A percentile compares a stretch with the other conserved stretches of the same genome.
phyloP scores from a whole-genome alignment of 2,329 filamentous ascomycete genomes.

The Stylonectria norvegica region DNA sequence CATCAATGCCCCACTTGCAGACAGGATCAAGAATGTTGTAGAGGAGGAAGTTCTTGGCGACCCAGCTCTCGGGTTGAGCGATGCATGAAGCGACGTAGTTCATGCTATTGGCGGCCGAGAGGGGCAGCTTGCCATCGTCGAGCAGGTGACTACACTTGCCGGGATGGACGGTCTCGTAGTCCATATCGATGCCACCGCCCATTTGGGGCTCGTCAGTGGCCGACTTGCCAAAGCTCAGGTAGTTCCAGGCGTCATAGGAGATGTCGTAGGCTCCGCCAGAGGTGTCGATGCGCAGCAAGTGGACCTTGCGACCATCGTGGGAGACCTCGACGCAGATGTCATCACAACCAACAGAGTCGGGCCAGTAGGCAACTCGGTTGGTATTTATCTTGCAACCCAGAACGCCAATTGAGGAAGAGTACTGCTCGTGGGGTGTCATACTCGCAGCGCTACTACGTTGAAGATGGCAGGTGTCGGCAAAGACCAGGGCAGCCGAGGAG shows the following conservation, averaged over 20 bases:
- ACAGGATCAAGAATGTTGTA: slow-evolving; percentile 52
- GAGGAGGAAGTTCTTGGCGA: slow-evolving; percentile 50
- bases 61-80: slow-evolving; percentile 44
- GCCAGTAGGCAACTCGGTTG: slow-evolving; percentile 61
- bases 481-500: slow-evolving; percentile 29
- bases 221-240: slow-evolving; percentile 48
- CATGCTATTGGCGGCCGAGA: slow-evolving; percentile 56
- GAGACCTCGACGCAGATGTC: slow-evolving; percentile 55
- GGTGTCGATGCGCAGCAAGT: slow-evolving; percentile 57
- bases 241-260: slow-evolving; percentile 61
- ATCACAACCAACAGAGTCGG: slow-evolving; percentile 49
- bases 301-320: slow-evolving; percentile 46
- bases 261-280: slow-evolving; percentile 57
- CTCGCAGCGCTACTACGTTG: slow-evolving; percentile 30
- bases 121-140: slow-evolving; percentile 48
- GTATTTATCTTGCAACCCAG: slow-evolving; percentile 59
- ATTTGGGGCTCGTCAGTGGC: slow-evolving; percentile 43
- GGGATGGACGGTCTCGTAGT: slow-evolving; percentile 47
- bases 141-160: slow-evolving; percentile 50
- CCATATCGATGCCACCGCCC: slow-evolving; percentile 51
- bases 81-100: slow-evolving; percentile 50
- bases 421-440: slow-evolving; percentile 54
- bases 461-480: slow-evolving; percentile 25
- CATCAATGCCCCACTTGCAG: slow-evolving; percentile 49
- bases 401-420: slow-evolving; percentile 55